These are phyloP conservation scores for Tolypocladium tropicale DNA, from an alignment of 2,329 filamentous ascomycete genomes.

Conservation along the genomic window DNA sequence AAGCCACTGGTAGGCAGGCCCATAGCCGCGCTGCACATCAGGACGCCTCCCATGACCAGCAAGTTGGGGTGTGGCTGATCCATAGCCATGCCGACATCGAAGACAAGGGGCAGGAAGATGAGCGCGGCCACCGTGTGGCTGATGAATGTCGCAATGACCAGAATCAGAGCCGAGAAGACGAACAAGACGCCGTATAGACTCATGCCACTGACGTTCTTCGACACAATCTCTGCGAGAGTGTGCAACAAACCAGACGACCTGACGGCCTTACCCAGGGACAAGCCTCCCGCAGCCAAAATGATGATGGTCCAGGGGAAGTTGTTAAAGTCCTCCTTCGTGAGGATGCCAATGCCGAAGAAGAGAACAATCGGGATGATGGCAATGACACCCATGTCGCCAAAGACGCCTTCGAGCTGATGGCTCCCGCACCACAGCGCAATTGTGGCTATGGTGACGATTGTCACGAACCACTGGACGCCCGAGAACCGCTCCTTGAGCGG, in stretches of 20 bases:
- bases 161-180: constrained; percentile 73
- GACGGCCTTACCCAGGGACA: constrained; percentile 88
- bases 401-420: constrained; percentile 76
- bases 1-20: constrained; percentile 91
- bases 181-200: constrained; percentile 79
- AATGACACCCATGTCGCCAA: constrained; percentile 97
- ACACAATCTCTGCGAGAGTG: constrained; percentile 74
- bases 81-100: constrained; percentile 77
- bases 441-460: constrained; percentile 68
- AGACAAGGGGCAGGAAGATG: constrained; percentile 86
- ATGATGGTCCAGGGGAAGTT: constrained; percentile 99
- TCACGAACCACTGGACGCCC: constrained; percentile 88
- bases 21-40: constrained; percentile 98
- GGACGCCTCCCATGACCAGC: constrained; percentile 84
- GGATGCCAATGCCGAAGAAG: constrained; percentile 92
- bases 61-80: constrained; percentile 85
- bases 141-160: constrained; percentile 95
- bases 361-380: constrained; percentile 92
- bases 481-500: constrained; percentile 82
- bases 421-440: constrained; percentile 89
- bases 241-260: constrained; percentile 86
- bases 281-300: constrained; percentile 86
- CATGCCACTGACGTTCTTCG: constrained; percentile 61
- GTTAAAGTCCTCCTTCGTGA: constrained; percentile 99
- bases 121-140: constrained; percentile 93